phyloP scores from a whole-genome alignment of 2,329 filamentous ascomycete genomes.

The Cytospora leucostoma region DNA sequence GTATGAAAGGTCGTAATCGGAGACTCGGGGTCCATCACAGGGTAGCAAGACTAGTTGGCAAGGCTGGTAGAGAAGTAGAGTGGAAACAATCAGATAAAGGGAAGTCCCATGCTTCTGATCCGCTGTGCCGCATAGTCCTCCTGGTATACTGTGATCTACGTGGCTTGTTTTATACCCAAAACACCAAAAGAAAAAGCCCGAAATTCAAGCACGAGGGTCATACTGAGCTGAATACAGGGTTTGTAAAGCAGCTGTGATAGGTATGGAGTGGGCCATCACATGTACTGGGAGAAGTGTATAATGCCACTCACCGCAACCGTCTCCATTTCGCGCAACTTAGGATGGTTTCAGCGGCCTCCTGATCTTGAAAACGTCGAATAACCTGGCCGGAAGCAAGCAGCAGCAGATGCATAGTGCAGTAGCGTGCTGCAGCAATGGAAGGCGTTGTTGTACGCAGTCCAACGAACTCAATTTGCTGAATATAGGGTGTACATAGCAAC shows the following conservation, averaged over 20 bases:
- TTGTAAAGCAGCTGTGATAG: neutral
- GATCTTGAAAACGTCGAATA: neutral
- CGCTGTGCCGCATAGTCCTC: neutral
- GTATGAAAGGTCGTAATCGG: neutral
- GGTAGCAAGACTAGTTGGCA: neutral
- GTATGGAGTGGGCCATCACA: neutral
- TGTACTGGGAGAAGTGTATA: neutral
- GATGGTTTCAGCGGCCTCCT: neutral
- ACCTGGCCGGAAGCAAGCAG: neutral
- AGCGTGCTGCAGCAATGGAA: neutral
- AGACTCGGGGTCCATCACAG: neutral
- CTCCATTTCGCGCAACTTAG: neutral
- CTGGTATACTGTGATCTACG: neutral
- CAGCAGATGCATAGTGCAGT: neutral
- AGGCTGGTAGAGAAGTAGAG: neutral
- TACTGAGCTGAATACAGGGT: neutral
- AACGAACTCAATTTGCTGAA: neutral
- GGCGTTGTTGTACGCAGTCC: neutral
- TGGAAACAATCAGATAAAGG: neutral
- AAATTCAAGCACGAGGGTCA: neutral
- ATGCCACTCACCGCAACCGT: neutral
- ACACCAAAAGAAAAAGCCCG: no score
- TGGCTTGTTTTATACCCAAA: neutral
- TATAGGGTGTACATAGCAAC: neutral
- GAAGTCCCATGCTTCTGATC: neutral